Conservation (phyloP, 352 stramenopile genomes). For the Globisporangium camurandrum region DNA sequence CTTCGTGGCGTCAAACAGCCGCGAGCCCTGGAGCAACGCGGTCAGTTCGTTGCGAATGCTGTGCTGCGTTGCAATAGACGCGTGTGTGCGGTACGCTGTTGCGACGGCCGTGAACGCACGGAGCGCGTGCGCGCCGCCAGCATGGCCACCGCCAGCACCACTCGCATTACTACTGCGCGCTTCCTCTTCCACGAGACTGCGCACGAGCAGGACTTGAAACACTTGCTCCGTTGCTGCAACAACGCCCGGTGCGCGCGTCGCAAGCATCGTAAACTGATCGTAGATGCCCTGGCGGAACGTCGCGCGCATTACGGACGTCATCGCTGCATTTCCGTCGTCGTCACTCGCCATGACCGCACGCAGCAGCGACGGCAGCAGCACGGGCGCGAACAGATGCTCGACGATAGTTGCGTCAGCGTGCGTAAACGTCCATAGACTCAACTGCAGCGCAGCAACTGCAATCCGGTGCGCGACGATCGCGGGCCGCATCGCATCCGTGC, state of each 20-base stretch:
- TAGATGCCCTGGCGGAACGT: slow-evolving; percentile 67
- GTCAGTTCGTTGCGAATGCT: slow-evolving; percentile 48
- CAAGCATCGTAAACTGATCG: slow-evolving; percentile 40
- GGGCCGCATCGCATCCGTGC: slow-evolving; percentile 32
- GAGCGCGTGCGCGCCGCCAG: slow-evolving; percentile 50
- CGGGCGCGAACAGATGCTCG: slow-evolving; percentile 47
- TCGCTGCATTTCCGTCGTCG: slow-evolving; percentile 34
- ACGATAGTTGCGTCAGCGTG: slow-evolving; percentile 33
- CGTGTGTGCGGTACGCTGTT: slow-evolving; percentile 26
- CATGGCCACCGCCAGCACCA: too few relatives aligned
- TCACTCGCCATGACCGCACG: slow-evolving; percentile 56
- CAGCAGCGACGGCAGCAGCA: slow-evolving; percentile 61
- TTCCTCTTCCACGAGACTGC: slow-evolving; percentile 50
- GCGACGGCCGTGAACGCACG: slow-evolving; percentile 53
- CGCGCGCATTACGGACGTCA: slow-evolving; percentile 30
- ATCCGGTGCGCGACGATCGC: slow-evolving; percentile 51
- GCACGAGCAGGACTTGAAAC: slow-evolving; percentile 71
- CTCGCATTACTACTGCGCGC: slow-evolving; percentile 27
- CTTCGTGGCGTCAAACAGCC: slow-evolving; percentile 47
- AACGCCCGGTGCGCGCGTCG: slow-evolving; percentile 23
- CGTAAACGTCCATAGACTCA: slow-evolving; percentile 59
- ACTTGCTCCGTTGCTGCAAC: slow-evolving; percentile 47
- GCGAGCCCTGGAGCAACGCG: slow-evolving; percentile 42
- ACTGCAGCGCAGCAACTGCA: slow-evolving; percentile 42
- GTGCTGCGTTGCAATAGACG: slow-evolving; percentile 15